Conservation (phyloP, 208 protist genomes). For the Phytomonas francai region DNA sequence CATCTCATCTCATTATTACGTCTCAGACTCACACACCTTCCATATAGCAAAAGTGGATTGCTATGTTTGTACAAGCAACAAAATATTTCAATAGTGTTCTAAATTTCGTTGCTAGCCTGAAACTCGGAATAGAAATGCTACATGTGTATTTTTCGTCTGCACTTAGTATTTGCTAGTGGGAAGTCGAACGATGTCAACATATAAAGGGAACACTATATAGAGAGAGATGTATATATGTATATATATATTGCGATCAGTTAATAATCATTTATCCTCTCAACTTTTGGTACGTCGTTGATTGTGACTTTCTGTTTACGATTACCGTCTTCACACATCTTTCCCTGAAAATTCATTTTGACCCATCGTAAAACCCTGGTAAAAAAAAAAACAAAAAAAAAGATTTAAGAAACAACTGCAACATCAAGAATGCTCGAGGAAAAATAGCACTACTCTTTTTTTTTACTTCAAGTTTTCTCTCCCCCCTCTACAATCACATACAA, state of each 20-base stretch:
- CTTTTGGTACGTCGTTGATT: no score
- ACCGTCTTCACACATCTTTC: no score
- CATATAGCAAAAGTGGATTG: no score
- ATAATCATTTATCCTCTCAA: not conserved
- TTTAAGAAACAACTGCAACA: not conserved
- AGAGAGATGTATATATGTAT: not conserved
- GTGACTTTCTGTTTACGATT: no score
- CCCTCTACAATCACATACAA: not conserved
- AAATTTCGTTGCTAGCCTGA: no score
- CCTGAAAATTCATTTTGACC: no score
- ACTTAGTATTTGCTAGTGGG: not conserved
- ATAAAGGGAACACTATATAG: not conserved
- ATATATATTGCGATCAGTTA: not conserved
- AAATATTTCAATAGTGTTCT: no score
- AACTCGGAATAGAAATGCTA: no score
- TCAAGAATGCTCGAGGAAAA: conserved; percentile 3
- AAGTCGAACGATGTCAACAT: not conserved
- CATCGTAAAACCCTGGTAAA: not conserved
- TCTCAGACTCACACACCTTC: no score
- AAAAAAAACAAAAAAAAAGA: conserved; percentile 6
- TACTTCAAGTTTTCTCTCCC: not conserved
- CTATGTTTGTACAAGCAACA: no score
- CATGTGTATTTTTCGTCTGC: not conserved
- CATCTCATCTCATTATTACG: no score
- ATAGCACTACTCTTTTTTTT: not conserved